Percentiles rank a stretch among this genome's conserved stretches.
phyloP scores from a whole-genome alignment of 139 green algal species.

The Microglena sp. region DNA sequence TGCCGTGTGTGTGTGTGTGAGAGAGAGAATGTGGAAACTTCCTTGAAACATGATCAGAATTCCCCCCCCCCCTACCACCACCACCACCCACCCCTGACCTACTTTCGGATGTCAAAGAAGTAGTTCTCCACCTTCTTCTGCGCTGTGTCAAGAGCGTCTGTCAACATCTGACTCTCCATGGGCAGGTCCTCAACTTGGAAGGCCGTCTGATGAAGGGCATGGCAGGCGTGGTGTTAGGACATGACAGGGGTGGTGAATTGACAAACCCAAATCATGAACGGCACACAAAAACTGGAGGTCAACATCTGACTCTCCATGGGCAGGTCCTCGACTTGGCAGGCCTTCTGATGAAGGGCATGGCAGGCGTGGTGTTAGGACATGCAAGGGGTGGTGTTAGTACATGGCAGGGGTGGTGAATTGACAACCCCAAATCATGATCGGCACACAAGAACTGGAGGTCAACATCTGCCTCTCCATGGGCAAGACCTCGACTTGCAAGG shows the following conservation, averaged over 20 bases:
- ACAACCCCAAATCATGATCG: too few relatives aligned
- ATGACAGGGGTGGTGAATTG: neutral
- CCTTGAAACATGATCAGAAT: too few relatives aligned
- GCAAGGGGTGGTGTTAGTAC: too few relatives aligned
- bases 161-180: conserved; percentile 96
- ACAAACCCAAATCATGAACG: too few relatives aligned
- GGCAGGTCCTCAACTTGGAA: conserved; percentile 64
- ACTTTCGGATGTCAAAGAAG: conserved; percentile 96
- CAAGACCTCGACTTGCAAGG: too few relatives aligned
- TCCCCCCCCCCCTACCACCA: too few relatives aligned
- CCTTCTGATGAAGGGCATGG: neutral
- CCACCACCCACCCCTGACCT: neutral
- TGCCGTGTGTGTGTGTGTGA: too few relatives aligned
- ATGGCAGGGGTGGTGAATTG: too few relatives aligned
- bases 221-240: neutral
- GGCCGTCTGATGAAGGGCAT: neutral
- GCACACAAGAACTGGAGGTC: too few relatives aligned
- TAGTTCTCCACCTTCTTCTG: conserved; percentile 96
- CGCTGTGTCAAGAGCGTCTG: conserved; percentile 81
- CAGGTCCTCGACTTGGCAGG: conserved; percentile 53
- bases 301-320: conserved; percentile 95
- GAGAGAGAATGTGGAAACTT: too few relatives aligned
- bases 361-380: too few relatives aligned
- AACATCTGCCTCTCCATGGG: conserved; percentile 95
- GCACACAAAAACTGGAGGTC: too few relatives aligned